These are phyloP conservation scores for Marasmius tenuissimus DNA, from an alignment of 1,284 basidiomycete species.

Conservation along the genomic window DNA sequence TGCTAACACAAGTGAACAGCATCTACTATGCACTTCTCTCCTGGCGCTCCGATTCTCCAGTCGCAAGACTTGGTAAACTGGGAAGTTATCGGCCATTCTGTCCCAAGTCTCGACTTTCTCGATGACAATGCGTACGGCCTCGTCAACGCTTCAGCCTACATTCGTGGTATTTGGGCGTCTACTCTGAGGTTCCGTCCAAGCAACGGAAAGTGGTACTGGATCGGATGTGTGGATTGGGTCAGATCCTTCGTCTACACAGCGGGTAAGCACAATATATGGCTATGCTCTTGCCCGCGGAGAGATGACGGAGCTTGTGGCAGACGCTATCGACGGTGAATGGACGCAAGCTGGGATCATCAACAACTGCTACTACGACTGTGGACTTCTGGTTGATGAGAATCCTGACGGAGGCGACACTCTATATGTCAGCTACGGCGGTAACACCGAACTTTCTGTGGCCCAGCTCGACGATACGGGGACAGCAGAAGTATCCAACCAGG, in stretches of 20 bases:
- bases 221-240: constrained; percentile 22
- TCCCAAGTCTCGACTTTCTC: constrained; percentile 21
- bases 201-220: constrained; percentile 24
- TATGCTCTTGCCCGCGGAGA: neutral
- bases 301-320: neutral
- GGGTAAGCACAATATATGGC: constrained; percentile 6
- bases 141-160: constrained; percentile 20
- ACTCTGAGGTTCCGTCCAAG: constrained; percentile 19
- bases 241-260: constrained; percentile 20
- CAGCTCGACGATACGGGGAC: constrained; percentile 17
- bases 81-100: constrained; percentile 27
- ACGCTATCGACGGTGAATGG: constrained; percentile 11
- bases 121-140: constrained; percentile 19
- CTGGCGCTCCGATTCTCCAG: constrained; percentile 24
- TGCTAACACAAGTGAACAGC: constrained; percentile 8
- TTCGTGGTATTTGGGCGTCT: constrained; percentile 26
- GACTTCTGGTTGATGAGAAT: constrained; percentile 18
- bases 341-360: constrained; percentile 11
- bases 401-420: constrained; percentile 14
- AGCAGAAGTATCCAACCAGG: constrained; percentile 12
- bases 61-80: constrained; percentile 27
- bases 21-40: constrained; percentile 25
- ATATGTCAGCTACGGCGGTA: constrained; percentile 19
- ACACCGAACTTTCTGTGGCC: constrained; percentile 15
- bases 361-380: constrained; percentile 21